Evolutionary conservation across 2,329 filamentous ascomycete genomes (phyloP).

Genomic region (Trematosphaeria pertusa): DNA sequence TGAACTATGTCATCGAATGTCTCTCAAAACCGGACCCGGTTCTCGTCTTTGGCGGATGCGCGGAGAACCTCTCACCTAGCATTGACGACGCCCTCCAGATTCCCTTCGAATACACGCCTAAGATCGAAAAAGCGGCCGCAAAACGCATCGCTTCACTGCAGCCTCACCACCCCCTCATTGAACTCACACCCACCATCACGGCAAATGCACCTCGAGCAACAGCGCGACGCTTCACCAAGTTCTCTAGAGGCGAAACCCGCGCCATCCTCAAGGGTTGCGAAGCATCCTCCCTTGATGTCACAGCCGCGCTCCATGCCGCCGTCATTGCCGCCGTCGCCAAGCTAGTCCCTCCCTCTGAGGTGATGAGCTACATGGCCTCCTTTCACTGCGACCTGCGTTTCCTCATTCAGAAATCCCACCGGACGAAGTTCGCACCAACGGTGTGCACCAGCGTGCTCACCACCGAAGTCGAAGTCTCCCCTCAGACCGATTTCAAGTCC

Average conservation of each 20-base stretch:
- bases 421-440: slow-evolving; percentile 24
- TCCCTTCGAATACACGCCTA: slow-evolving; percentile 18
- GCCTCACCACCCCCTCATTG: slow-evolving; percentile 25
- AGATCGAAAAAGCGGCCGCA: slow-evolving; percentile 22
- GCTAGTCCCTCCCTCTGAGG: slow-evolving; percentile 19
- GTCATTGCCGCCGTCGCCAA: slow-evolving; percentile 23
- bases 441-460: slow-evolving; percentile 28
- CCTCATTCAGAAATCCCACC: slow-evolving; percentile 24
- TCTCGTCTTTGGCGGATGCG: slow-evolving; percentile 29
- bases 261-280: slow-evolving; percentile 18
- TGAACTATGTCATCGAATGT: slow-evolving; percentile 29
- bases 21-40: slow-evolving; percentile 24
- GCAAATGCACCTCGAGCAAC: slow-evolving; percentile 13
- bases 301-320: slow-evolving; percentile 23
- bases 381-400: slow-evolving; percentile 32
- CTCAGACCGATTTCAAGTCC: slow-evolving; percentile 18
- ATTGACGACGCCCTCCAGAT: slow-evolving; percentile 29
- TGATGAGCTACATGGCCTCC: slow-evolving; percentile 30
- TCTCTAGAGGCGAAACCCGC: slow-evolving; percentile 22
- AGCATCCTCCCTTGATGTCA: slow-evolving; percentile 13
- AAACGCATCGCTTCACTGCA: slow-evolving; percentile 25
- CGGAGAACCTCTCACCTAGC: slow-evolving; percentile 31
- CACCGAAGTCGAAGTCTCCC: slow-evolving; percentile 28
- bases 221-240: slow-evolving; percentile 13
- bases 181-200: slow-evolving; percentile 21